These are phyloP conservation scores for Camellia sinensis DNA, from an alignment of 148 eudicot species.

Conservation along the genomic window DNA sequence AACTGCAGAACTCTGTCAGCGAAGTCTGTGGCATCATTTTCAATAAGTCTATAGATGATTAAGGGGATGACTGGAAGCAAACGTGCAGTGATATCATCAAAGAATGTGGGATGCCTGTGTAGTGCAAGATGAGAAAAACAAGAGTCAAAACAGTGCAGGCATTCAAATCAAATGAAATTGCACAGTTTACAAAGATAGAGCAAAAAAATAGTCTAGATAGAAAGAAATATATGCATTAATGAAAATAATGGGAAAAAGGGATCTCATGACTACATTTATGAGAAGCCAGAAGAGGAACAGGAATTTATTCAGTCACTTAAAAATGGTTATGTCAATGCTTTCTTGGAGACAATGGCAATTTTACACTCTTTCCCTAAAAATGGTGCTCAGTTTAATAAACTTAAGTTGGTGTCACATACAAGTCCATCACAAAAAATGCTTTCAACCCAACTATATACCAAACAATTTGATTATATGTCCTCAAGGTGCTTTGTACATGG, in stretches of 20 bases:
- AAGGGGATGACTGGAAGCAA: conserved; percentile 90
- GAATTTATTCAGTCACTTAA: background rate
- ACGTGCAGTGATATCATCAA: conserved; percentile 91
- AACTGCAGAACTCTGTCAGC: conserved; percentile 81
- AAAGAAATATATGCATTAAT: background rate
- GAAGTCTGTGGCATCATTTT: conserved; percentile 81
- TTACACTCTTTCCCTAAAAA: background rate
- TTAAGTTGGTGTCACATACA: background rate
- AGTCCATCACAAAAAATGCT: background rate
- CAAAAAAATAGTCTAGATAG: background rate
- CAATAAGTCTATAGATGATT: conserved; percentile 86
- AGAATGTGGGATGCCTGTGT: conserved; percentile 83
- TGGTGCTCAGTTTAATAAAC: background rate
- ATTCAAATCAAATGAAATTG: background rate
- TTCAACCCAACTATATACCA: background rate
- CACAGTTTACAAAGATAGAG: background rate
- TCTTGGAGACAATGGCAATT: background rate
- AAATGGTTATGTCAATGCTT: background rate
- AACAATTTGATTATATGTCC: background rate
- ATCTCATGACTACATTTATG: background rate
- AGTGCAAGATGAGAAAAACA: conserved; percentile 5
- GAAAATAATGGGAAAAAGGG: background rate
- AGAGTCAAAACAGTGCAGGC: background rate
- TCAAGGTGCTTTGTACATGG: background rate
- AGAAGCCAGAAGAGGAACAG: background rate